Evolutionary conservation across 2,329 filamentous ascomycete species (phyloP), one percentile per base, ranked within the genome.

Genomic region (Phyllosticta citriasiana): DNA sequence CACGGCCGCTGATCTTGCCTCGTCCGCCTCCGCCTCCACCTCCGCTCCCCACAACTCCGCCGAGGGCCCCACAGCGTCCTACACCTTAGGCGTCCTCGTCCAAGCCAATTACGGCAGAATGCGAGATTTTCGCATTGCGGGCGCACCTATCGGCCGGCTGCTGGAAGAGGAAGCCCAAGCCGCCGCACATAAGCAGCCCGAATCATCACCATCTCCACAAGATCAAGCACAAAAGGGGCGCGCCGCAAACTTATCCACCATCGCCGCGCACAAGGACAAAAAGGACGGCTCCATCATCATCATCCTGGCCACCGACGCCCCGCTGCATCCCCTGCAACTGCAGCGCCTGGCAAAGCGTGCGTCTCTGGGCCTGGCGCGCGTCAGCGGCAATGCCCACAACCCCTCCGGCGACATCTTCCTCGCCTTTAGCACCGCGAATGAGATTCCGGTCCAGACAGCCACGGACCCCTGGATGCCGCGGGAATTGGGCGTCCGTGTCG

Each of bases 361-460:
- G 0, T 84, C 84, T 0, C 79, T 87, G 1, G 85, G 86, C 0
- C 70, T 88, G 0, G 75, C 80, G 4, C 77, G 80, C 61, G 84
- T 86, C 0, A 85, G 85, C 2, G 83, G 84, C 1, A 82, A 82
- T 63, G 85, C 84, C 0, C 77, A 79, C 53, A 87, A 87, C 64
- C 78, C 78, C 10, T 87, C 83, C 0, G 86, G 85, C 0, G 85
- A 88, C 63, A 82, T 88, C 62, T 87, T 88, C 68, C 74, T 88
- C 2, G 85, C 85, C 3, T 83, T 88, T 63, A 87, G 84, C 7
- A 88, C 85, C 0, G 84, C 77, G 5, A 83, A 81, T 62, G 74
- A 76, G 53, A 72, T 84, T 1, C 72, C 74, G 2, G 75, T 80
- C 47, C 78, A 80, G 65, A 73, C 71, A 6, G 61, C 69, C 52